Base-by-base conservation (phyloP, 2,329 filamentous ascomycete genomes). In the Stagonosporopsis chrysanthemi region DNA sequence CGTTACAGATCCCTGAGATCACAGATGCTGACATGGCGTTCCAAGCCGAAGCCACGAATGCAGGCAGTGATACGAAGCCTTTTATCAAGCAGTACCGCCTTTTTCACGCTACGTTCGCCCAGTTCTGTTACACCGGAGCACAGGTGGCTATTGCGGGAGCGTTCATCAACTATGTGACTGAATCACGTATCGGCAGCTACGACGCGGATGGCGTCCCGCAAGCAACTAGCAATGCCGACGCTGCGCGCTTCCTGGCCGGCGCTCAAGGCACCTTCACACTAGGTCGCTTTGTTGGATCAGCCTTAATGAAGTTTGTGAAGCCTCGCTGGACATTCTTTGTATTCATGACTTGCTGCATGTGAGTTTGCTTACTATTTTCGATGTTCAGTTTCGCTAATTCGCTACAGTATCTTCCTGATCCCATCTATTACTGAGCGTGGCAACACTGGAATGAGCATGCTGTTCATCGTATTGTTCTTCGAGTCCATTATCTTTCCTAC, bases 401-500 rank as follows among this genome's bases (percentile, higher is more conserved):
- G 79, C 31, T 86, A 85, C 65, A 53, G 49, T 71, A 80, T 90
- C 41, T 78, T 91, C 64, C 77, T 82, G 48, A 77, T 83, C 6
- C 79, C 82, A 0, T 74, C 82, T 11, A 85, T 87, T 55, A 81
- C 78, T 6, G 79, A 82, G n/a, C 73, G 71, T 15, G 83, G 81
- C 28, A 81, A 82, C 52, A 75, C 78, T 0, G 83, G 83, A 15
- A 80, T 87, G 54, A 80, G 86, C n/a, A 88, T 91, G 62, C 78
- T 90, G 2, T 81, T 88, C 36, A 67, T 93, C 26, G 89, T 90
- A 62, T 88, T 91, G 63, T 91, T 96, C 75, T 91, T 90, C 69
- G 91, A 94, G 74, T 90, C 88, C 0, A 91, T 92, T 48, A 86
- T 91, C 65, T 96, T 91, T 81, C 92, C 92, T 0, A 87, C 93